phyloP scores from a whole-genome alignment of 2,329 filamentous ascomycete genomes.

The Cladobotryum protrusum region DNA sequence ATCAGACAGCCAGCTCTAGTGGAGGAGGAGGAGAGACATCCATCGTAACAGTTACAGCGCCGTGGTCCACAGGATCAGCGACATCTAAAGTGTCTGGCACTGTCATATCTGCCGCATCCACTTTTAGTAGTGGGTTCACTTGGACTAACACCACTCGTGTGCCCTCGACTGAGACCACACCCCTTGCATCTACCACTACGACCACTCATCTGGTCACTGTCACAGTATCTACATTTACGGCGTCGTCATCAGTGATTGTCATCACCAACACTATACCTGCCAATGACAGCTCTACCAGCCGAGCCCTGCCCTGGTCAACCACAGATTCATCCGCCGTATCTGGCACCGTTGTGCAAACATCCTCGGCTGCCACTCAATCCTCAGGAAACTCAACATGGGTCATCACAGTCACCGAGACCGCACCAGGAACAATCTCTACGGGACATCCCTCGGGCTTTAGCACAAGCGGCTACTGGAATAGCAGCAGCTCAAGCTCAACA shows the following conservation, averaged over 20 bases:
- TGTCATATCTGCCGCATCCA: not conserved
- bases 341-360: not conserved
- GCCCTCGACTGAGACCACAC: not conserved
- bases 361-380: not conserved
- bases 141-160: slow-evolving; percentile 10
- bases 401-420: not conserved
- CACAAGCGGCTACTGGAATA: slow-evolving; percentile 8
- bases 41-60: slow-evolving; percentile 6
- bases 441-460: not conserved
- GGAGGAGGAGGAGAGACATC: slow-evolving; percentile 8
- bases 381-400: not conserved
- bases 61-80: slow-evolving; percentile 8
- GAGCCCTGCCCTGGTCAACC: slow-evolving; percentile 3
- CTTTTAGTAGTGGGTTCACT: slow-evolving; percentile 1
- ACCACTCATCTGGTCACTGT: slow-evolving; percentile 8
- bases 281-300: not conserved
- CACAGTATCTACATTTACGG: slow-evolving; percentile 5
- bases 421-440: slow-evolving; percentile 1
- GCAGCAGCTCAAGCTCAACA: slow-evolving; percentile 6
- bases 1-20: slow-evolving; percentile 12
- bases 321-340: not conserved
- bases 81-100: slow-evolving; percentile 15
- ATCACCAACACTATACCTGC: not conserved
- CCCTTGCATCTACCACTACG: slow-evolving; percentile 1
- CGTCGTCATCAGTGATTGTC: not conserved